Base-by-base conservation (phyloP, 2,329 filamentous ascomycete species). In the Exophiala lecanii-corni region DNA sequence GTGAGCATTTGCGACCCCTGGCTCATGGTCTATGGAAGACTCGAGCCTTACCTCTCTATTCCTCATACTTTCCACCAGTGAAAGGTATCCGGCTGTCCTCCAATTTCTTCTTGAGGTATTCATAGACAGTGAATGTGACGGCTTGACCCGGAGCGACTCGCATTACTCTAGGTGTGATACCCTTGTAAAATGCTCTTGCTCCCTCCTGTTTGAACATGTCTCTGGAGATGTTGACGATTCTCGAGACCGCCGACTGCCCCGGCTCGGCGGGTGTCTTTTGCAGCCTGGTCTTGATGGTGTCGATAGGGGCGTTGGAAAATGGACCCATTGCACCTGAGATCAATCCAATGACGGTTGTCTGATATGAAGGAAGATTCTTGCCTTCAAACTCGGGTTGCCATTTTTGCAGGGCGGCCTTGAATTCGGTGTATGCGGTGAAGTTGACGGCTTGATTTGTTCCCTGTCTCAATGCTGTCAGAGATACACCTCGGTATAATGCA, bases 371-470 rank as follows among this genome's bases (percentile, higher is more conserved):
- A 31, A 98, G 73, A 55, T 81, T 80, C 12, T 63, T 64, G 52
- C 77, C 69, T 40, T 72, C 73, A 49, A 81, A 83, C 56, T 85
- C 72, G 5, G 84, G 83, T 66, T 94, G 89, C 60, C 72, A 79
- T 37, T 73, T 68, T 62, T 88, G 82, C 39, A 97, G 74, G 39
- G 73, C 72, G 48, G 84, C 78, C 72, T 95, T 94, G 68, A 98
- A 83, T 68, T 97, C 88, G 1, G 85, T 86, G 72, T 98, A 98
- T 9, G 92, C 91, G 10, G 91, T 97, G 74, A 98, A 98, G 74
- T 98, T 98, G 67, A 91, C 89, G 35, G 94, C 92, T 73, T 98
- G 92, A 71, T 98, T 98, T 52, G 84, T 89, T 53, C 92, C 92
- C 73, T 98, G 92, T 45, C 92, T 79, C 57, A 98, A 75, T 1